Base-by-base conservation (phyloP, 441 rosid genomes). In the Euphorbia celastroides region DNA sequence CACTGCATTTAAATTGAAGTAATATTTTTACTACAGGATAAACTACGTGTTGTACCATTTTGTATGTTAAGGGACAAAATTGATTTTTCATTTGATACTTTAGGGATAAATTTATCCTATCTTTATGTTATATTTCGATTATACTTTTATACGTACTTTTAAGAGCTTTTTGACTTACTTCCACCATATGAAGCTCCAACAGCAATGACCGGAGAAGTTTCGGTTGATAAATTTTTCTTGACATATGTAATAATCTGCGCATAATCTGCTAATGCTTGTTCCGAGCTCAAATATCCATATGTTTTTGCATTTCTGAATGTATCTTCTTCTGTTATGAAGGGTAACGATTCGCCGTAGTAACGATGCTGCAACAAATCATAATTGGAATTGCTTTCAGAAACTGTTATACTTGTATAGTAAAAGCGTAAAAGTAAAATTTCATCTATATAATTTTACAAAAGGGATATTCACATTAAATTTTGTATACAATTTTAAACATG, bases 151-250 rank as follows among this genome's bases (percentile, higher is more conserved):
- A 4, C 38, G 4, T 34, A 3, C 9, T 34, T 41, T 3, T 7
- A 41, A 41, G 12, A 44, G n/a, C 3, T 2, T 19, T 25, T 8
- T 16, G 2, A 51, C 75, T 72, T 72, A 79, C 81, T 75, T 73
- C 85, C 83, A 31, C 83, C 80, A 22, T 79, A 82, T 0, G 85
- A 82, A 68, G 68, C 83, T 4, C 85, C 86, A 2, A 79, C 22
- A 2, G 70, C 79, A 19, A 82, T 73, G 2, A 71, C 71, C 0
- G 86, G 81, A 13, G 70, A 79, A 30, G 67, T 42, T 31, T 57
- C 17, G 8, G 83, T 77, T 2, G 65, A 54, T 22, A 72, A 23
- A 0, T 50, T 64, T 38, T 23, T 62, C 75, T 79, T 77, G 17
- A 82, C 31, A 51, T 79, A 64, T 0, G 57, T 28, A 36, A 79